Conservation (phyloP, 805 yeast genomes). For the Nakazawaea wyomingensis region DNA sequence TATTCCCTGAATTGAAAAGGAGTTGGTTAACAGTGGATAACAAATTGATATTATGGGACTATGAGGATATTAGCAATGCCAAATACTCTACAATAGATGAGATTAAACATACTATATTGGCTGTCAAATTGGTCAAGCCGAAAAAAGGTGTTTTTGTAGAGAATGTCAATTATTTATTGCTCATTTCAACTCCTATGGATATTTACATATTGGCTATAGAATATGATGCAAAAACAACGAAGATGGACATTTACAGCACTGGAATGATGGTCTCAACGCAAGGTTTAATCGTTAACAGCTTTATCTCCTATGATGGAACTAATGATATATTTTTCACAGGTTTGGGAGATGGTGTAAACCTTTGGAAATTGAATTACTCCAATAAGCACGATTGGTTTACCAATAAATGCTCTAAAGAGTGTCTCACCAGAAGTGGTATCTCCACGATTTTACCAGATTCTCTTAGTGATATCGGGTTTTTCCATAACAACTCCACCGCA, state of each 20-base stretch:
- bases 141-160: conserved; percentile 76
- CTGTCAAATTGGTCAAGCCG: conserved; percentile 77
- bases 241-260: conserved; percentile 72
- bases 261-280: conserved; percentile 75
- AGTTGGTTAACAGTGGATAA: conserved; percentile 85
- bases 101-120: conserved; percentile 67
- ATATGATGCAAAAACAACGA: conserved; percentile 34
- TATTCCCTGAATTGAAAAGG: conserved; percentile 72
- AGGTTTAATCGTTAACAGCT: conserved; percentile 66
- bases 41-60: conserved; percentile 82
- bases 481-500: conserved; percentile 13
- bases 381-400: conserved; percentile 83
- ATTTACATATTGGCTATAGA: conserved; percentile 74
- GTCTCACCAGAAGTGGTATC: conserved; percentile 67
- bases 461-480: conserved; percentile 13
- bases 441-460: conserved; percentile 44
- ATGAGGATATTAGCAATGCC: conserved; percentile 30
- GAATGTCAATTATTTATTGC: conserved; percentile 62
- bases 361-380: conserved; percentile 86
- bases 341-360: conserved; percentile 65
- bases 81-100: conserved; percentile 82
- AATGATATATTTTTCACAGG: conserved; percentile 84
- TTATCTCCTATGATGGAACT: conserved; percentile 54
- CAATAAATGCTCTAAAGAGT: conserved; percentile 75
- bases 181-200: conserved; percentile 77